phyloP scores from a whole-genome alignment of 805 yeast species.

The Diddensiella caesifluorescens region DNA sequence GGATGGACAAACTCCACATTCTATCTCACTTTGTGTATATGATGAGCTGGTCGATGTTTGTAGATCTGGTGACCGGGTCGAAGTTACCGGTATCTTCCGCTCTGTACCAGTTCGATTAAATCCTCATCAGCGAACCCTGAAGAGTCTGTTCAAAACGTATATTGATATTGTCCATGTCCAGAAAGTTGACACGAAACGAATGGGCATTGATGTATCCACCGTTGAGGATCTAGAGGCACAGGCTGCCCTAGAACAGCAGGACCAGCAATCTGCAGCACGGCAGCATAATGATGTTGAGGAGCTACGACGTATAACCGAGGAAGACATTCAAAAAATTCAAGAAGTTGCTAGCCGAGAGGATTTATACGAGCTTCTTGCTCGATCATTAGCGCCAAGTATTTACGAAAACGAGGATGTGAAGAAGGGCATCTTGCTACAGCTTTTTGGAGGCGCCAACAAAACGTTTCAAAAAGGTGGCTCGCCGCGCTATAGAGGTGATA shows the following conservation, averaged over 20 bases:
- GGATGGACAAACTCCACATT: conserved; percentile 98
- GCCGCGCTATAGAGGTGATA: conserved; percentile 86
- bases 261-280: conserved; percentile 37
- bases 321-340: conserved; percentile 61
- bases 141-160: conserved; percentile 83
- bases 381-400: conserved; percentile 95
- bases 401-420: conserved; percentile 96
- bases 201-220: conserved; percentile 77
- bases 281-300: conserved; percentile 69
- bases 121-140: conserved; percentile 75
- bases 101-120: conserved; percentile 88
- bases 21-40: conserved; percentile 87
- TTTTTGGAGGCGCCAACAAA: conserved; percentile 95
- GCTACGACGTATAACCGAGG: conserved; percentile 58
- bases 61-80: conserved; percentile 94
- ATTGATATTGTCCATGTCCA: conserved; percentile 90
- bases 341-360: conserved; percentile 65
- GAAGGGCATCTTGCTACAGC: conserved; percentile 85
- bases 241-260: conserved; percentile 44
- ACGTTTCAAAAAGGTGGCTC: conserved; percentile 79
- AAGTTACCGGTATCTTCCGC: conserved; percentile 91
- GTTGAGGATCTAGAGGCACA: conserved; percentile 24
- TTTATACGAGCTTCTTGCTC: conserved; percentile 75
- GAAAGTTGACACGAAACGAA: conserved; percentile 73
- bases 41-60: conserved; percentile 93